A percentile compares a stretch with the other conserved stretches of the same genome.
phyloP scores from a whole-genome alignment of 2,329 filamentous ascomycete species.

The Ploettnerulaceae sp. region DNA sequence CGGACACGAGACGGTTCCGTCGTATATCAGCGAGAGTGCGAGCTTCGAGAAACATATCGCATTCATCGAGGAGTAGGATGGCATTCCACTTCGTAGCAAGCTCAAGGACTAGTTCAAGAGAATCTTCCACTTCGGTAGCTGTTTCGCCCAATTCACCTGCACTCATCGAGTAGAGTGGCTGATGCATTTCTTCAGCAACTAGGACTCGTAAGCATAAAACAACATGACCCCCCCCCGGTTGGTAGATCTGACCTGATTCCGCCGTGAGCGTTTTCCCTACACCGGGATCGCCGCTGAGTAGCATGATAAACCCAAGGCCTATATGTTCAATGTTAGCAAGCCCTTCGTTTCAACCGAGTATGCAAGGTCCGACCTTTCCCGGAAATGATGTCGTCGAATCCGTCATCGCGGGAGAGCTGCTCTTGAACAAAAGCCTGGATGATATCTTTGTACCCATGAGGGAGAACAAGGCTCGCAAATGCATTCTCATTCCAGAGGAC shows the following conservation, averaged over 20 bases:
- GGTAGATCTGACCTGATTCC: no score
- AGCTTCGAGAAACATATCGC: slow-evolving; percentile 51
- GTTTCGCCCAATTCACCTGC: slow-evolving; percentile 14
- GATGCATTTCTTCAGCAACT: slow-evolving; percentile 28
- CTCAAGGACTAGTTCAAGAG: slow-evolving; percentile 61
- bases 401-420: slow-evolving; percentile 39
- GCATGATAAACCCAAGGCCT: slow-evolving; percentile 47
- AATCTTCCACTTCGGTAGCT: slow-evolving; percentile 42
- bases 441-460: slow-evolving; percentile 46
- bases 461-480: slow-evolving; percentile 46
- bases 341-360: no score
- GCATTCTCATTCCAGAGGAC: slow-evolving; percentile 46
- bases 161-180: slow-evolving; percentile 34
- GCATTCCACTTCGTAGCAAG: slow-evolving; percentile 71
- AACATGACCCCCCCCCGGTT: no score
- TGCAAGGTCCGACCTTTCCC: slow-evolving; percentile 50
- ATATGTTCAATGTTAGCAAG: no score
- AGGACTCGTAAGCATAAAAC: no score
- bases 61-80: slow-evolving; percentile 67
- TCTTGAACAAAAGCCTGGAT: slow-evolving; percentile 47
- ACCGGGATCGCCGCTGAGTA: slow-evolving; percentile 45
- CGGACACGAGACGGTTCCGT: slow-evolving; percentile 39
- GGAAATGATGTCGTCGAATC: slow-evolving; percentile 48
- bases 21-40: slow-evolving; percentile 33
- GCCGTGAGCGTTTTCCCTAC: slow-evolving; percentile 44